These are phyloP conservation scores for Penicillium olsonii DNA, from an alignment of 2,329 filamentous ascomycete species.

Conservation along the genomic window DNA sequence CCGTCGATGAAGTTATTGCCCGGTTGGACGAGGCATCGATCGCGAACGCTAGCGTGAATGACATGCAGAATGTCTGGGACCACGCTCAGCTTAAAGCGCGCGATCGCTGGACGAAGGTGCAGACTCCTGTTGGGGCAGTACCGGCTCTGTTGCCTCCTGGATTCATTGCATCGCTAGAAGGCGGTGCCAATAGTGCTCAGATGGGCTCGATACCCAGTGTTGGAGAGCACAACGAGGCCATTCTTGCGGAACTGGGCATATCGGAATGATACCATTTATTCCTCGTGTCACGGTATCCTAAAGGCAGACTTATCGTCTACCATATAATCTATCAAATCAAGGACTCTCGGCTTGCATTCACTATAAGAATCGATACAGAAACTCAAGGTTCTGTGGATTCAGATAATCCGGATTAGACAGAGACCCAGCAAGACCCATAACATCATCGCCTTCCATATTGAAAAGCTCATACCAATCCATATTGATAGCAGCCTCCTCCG, in stretches of 20 bases:
- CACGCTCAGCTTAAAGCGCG: slow-evolving; percentile 56
- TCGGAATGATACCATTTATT: neutral
- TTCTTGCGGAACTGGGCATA: slow-evolving; percentile 48
- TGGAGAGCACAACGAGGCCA: slow-evolving; percentile 54
- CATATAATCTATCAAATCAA: too few species aligned
- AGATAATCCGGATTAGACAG: slow-evolving; percentile 33
- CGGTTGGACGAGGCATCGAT: slow-evolving; percentile 53
- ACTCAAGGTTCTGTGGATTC: slow-evolving; percentile 34
- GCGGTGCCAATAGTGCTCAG: slow-evolving; percentile 18
- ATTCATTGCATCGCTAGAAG: slow-evolving; percentile 29
- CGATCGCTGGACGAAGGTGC: slow-evolving; percentile 54
- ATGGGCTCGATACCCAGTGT: slow-evolving; percentile 48
- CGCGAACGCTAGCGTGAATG: slow-evolving; percentile 58
- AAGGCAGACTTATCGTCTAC: too few species aligned
- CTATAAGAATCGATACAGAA: slow-evolving; percentile 33
- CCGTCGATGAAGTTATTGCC: slow-evolving; percentile 44
- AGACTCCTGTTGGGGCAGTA: slow-evolving; percentile 50
- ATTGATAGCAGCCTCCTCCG: slow-evolving; percentile 20
- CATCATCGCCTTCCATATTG: slow-evolving; percentile 31
- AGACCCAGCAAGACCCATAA: slow-evolving; percentile 30
- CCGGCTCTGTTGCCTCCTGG: slow-evolving; percentile 56
- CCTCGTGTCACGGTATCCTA: too few species aligned
- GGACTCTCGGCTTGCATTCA: neutral
- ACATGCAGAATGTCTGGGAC: slow-evolving; percentile 57
- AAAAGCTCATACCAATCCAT: slow-evolving; percentile 35